Base-by-base conservation (phyloP, 2,329 filamentous ascomycete species). In the Botrytis hyacinthi region DNA sequence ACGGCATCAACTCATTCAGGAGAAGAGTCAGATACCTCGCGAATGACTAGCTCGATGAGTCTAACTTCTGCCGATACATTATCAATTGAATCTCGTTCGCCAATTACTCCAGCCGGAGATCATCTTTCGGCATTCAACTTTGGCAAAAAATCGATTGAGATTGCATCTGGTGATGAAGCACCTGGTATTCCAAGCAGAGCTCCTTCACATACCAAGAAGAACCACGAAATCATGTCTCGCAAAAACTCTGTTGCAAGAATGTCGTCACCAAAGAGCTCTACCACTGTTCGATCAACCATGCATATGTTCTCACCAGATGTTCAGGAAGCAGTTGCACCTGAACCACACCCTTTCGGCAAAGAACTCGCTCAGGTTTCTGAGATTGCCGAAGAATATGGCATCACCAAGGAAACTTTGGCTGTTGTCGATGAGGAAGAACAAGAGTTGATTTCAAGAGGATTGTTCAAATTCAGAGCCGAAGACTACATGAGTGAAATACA, bases 361-460 rank as follows among this genome's bases (percentile, higher is more conserved):
- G 96, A 99, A 83, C 86, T 98, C 71, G 94, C 93, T 73, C 92
- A 98, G 83, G 93, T 98, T 37, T 94, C 94, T 71, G 96, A 98
- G 83, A 88, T 98, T 26, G 95, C 92, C 0, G 96, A 98, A 83
- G 95, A 98, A 82, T 95, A 94, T 78, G 90, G 90, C 60, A 86
- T 90, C 44, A 76, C 74, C 66, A 87, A 87, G 76, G 86, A 89
- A 54, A 83, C 77, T 29, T 81, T 86, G 75, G 86, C 87, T n/a
- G 85, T 90, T 63, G 84, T 91, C 57, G 91, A 95, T 62, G 92
- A 93, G 72, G 94, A 97, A 82, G 87, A 93, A 79, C 85, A 88
- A 77, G 88, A 91, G 74, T 88, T 98, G 80, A 82, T 87, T 74
- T 86, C 87, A 37, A 89, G 89, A 75, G 93, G 93, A 3, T 87